Conservation (phyloP, 2,329 filamentous ascomycete genomes). For the Ascochyta koolunga region DNA sequence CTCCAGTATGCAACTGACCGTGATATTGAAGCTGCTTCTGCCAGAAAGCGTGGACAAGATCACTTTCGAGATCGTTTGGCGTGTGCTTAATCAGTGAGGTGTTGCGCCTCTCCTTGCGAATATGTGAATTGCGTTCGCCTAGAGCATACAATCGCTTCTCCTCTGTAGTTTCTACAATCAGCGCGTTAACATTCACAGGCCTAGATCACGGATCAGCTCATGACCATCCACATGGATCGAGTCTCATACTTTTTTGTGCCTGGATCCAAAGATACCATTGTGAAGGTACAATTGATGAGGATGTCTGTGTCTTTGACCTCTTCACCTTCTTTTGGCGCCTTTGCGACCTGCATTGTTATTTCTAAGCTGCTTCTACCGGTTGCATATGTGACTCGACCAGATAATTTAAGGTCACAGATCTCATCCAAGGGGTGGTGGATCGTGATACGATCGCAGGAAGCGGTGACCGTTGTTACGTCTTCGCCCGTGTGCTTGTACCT, state of each 20-base stretch:
- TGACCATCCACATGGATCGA: neutral
- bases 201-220: conserved; percentile 34
- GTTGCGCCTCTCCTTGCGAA: conserved; percentile 68
- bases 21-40: conserved; percentile 69
- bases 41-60: conserved; percentile 77
- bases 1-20: conserved; percentile 43
- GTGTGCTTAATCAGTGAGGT: conserved; percentile 68
- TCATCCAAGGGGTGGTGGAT: conserved; percentile 75
- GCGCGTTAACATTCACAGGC: conserved; percentile 66
- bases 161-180: conserved; percentile 67
- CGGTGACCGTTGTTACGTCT: conserved; percentile 67
- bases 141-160: conserved; percentile 68
- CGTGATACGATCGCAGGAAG: conserved; percentile 67
- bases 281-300: conserved; percentile 74
- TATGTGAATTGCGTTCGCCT: conserved; percentile 69
- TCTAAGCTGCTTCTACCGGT: conserved; percentile 76
- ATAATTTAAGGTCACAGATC: conserved; percentile 79
- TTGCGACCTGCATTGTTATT: conserved; percentile 75
- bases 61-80: conserved; percentile 73
- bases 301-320: conserved; percentile 64
- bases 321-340: conserved; percentile 66
- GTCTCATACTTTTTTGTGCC: conserved; percentile 63
- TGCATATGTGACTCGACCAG: conserved; percentile 71
- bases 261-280: conserved; percentile 77
- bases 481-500: conserved; percentile 73